phyloP scores from a whole-genome alignment of 2,329 filamentous ascomycete species.

The Colletotrichum camelliae region DNA sequence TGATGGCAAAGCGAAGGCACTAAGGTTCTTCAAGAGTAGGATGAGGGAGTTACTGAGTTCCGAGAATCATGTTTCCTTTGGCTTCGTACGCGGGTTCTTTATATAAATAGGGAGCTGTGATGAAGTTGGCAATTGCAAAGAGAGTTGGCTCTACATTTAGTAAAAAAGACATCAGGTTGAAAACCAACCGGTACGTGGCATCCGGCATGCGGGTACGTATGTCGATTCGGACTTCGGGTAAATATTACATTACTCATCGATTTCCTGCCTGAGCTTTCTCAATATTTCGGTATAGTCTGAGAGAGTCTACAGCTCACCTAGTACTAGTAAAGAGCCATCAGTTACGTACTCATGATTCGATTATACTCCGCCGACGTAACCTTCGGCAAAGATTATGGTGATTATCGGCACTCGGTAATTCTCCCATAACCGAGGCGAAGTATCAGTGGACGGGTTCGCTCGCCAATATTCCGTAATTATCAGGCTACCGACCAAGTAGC shows the following conservation, averaged over 20 bases:
- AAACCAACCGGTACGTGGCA: neutral
- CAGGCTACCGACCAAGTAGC: neutral
- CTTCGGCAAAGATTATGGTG: neutral
- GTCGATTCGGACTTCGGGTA: neutral
- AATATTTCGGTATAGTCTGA: accelerated
- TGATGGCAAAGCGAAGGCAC: accelerated
- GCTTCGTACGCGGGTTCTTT: neutral
- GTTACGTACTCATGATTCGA: neutral
- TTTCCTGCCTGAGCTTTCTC: neutral
- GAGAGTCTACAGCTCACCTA: neutral
- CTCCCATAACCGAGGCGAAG: neutral
- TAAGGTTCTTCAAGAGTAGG: neutral
- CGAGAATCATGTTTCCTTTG: accelerated
- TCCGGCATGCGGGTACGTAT: neutral
- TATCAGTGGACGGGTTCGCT: neutral
- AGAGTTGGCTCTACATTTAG: neutral
- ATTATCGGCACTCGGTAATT: neutral
- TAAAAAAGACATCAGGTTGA: neutral
- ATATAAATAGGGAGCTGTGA: neutral
- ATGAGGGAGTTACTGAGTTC: neutral
- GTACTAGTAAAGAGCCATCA: neutral
- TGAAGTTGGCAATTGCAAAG: neutral
- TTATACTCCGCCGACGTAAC: no score
- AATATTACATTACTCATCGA: neutral
- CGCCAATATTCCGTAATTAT: neutral